phyloP scores from a whole-genome alignment of 768 basidiomycete species.

The Lepiota venenata region DNA sequence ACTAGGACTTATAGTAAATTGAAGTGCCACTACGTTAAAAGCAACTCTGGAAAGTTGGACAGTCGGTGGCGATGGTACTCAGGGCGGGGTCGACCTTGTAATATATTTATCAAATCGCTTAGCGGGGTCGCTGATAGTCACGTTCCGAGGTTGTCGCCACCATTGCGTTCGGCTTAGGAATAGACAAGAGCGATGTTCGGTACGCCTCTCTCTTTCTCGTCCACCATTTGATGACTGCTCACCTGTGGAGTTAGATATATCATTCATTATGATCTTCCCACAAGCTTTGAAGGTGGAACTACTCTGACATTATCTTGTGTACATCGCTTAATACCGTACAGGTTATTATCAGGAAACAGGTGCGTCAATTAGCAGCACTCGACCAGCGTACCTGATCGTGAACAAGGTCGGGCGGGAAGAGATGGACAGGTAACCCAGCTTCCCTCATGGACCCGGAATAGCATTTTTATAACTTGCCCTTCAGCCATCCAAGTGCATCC shows the following conservation, averaged over 20 bases:
- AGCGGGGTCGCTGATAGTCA: not conserved
- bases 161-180: slow-evolving; percentile 84
- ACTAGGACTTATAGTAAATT: not conserved
- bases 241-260: slow-evolving; percentile 47
- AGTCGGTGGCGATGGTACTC: slow-evolving; percentile 41
- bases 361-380: slow-evolving; percentile 17
- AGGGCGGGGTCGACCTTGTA: slow-evolving; percentile 61
- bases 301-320: not conserved
- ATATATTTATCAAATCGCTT: not conserved
- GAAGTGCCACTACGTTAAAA: slow-evolving; percentile 49
- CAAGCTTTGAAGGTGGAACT: slow-evolving; percentile 71
- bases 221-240: not conserved
- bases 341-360: slow-evolving; percentile 90
- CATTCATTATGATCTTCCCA: slow-evolving; percentile 79
- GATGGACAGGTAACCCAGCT: slow-evolving; percentile 59
- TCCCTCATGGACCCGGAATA: not conserved
- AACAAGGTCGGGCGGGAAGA: slow-evolving; percentile 70
- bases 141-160: slow-evolving; percentile 64
- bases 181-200: slow-evolving; percentile 81
- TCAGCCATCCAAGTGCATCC: slow-evolving; percentile 75
- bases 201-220: slow-evolving; percentile 19
- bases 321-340: slow-evolving; percentile 21
- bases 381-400: slow-evolving; percentile 7
- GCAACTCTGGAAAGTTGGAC: slow-evolving; percentile 61
- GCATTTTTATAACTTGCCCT: not conserved